Percentiles rank a stretch among this genome's conserved stretches.
Conservation (phyloP, 1,139 yeast genomes). For the Debaryomyces udenii region DNA sequence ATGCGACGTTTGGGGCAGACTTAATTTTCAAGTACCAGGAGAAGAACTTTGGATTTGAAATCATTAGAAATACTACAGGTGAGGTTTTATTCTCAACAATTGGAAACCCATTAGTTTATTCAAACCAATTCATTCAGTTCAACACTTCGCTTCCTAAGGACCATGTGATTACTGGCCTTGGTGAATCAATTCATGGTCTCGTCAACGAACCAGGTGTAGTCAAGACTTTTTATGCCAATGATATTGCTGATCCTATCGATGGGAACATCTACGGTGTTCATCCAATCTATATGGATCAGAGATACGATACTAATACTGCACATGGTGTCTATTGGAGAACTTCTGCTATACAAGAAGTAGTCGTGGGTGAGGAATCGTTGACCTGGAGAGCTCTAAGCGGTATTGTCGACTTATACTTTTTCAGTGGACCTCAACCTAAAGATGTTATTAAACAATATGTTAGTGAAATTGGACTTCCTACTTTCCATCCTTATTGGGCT, state of each 20-base stretch:
- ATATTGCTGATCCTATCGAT: conserved; percentile 26
- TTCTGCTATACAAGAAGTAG: conserved; percentile 25
- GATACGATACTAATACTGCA: conserved; percentile 23
- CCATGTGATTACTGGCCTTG: conserved; percentile 32
- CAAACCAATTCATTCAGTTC: conserved; percentile 35
- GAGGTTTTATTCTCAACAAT: conserved; percentile 32
- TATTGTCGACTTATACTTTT: conserved; percentile 34
- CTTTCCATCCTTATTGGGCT: conserved; percentile 28
- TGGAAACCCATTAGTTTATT: conserved; percentile 33
- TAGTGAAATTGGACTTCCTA: conserved; percentile 24
- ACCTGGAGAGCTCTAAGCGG: conserved; percentile 34
- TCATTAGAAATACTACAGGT: conserved; percentile 25
- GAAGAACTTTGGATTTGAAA: conserved; percentile 29
- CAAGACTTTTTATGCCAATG: conserved; percentile 28
- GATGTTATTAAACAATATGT: conserved; percentile 33
- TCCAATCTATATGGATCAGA: conserved; percentile 26
- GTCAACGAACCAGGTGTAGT: conserved; percentile 29
- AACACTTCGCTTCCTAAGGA: conserved; percentile 29
- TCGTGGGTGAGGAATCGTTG: conserved; percentile 23
- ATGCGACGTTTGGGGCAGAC: conserved; percentile 19
- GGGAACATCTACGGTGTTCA: conserved; percentile 30
- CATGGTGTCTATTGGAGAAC: conserved; percentile 30
- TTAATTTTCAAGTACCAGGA: conserved; percentile 24
- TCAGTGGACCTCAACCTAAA: conserved; percentile 33
- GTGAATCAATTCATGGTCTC: conserved; percentile 34